Evolutionary conservation across 2,329 filamentous ascomycete species (phyloP), one percentile per base, ranked within the genome.

Genomic region (Apiospora malaysiana): DNA sequence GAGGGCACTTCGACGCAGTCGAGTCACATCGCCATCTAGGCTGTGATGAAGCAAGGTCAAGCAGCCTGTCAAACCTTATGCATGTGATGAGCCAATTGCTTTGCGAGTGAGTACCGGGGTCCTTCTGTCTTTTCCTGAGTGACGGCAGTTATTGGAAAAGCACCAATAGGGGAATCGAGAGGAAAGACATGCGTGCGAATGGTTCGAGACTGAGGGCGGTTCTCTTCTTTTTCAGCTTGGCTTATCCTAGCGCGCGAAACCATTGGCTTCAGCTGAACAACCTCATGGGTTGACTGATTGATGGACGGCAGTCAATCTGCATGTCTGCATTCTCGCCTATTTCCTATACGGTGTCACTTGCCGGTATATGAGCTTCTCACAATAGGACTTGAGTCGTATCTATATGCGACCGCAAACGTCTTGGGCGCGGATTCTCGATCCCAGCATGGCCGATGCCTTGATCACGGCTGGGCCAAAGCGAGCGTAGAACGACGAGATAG

Each of bases 221-320:
- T n/a, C n/a, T n/a, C n/a, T n/a, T n/a, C 1, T 21, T 0, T 12
- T 59, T 59, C 51, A 59, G 51, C 51, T 37, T 9, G 51, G 51
- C 51, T 59, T 32, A 27, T 7, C 18, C 7, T 59, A 27, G 27
- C 27, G 49, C 23, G 27, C 51, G 51, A n/a, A 59, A 32, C 51
- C 51, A 59, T 59, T 59, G 51, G 18, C 27, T 37, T 37, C 27
- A 37, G 51, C 51, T 59, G 51, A 59, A 59, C 27, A 18, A n/a
- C 18, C 32, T 32, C 32, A 32, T 32, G 32, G 32, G 6, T 32
- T 32, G 32, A 32, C 32, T 32, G 32, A 32, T 16, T 18, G 23
- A 23, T 27, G 25, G 49, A 27, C 23, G 49, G 23, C 49, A 16
- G 14, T 16, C 49, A 27, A 4, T 6, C 5, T 56, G 23, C n/a